Evolutionary conservation across 495 filamentous ascomycete species (phyloP).

Genomic region (Mytilinidion resinicola): DNA sequence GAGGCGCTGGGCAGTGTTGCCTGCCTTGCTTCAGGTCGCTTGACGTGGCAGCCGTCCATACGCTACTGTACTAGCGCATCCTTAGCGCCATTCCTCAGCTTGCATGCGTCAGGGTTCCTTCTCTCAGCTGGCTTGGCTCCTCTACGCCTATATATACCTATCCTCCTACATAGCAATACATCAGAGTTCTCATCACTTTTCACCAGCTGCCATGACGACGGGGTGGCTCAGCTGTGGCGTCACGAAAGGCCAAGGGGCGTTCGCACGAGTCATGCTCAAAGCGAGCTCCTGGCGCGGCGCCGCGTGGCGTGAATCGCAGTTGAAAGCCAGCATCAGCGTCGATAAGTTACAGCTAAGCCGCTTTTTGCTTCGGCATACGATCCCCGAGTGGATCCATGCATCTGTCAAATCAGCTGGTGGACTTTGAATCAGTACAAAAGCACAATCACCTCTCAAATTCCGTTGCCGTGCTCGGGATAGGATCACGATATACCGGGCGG

Average conservation of each 20-base stretch:
- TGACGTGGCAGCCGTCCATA: neutral
- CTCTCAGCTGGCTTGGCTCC: too few relatives aligned
- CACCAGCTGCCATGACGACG: too few relatives aligned
- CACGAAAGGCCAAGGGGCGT: neutral
- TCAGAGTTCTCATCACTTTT: too few relatives aligned
- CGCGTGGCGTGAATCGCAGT: neutral
- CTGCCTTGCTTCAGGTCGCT: neutral
- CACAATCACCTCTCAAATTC: neutral
- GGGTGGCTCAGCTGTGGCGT: neutral
- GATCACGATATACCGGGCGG: neutral
- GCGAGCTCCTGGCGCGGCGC: neutral
- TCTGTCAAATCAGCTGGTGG: neutral
- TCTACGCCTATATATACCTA: too few relatives aligned
- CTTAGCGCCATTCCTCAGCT: too few relatives aligned
- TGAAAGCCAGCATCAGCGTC: neutral
- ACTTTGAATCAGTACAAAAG: neutral
- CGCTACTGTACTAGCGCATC: too few relatives aligned
- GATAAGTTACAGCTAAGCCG: constrained; percentile 1
- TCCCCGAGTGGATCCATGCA: neutral
- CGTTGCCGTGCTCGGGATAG: neutral
- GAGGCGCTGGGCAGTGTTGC: neutral
- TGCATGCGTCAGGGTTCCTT: too few relatives aligned
- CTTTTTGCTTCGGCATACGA: neutral
- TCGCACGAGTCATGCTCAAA: neutral
- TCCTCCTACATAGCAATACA: too few relatives aligned